Percentiles rank a stretch among this genome's conserved stretches.
phyloP scores from a whole-genome alignment of 2,329 filamentous ascomycete genomes.

The Diaporthe batatas region DNA sequence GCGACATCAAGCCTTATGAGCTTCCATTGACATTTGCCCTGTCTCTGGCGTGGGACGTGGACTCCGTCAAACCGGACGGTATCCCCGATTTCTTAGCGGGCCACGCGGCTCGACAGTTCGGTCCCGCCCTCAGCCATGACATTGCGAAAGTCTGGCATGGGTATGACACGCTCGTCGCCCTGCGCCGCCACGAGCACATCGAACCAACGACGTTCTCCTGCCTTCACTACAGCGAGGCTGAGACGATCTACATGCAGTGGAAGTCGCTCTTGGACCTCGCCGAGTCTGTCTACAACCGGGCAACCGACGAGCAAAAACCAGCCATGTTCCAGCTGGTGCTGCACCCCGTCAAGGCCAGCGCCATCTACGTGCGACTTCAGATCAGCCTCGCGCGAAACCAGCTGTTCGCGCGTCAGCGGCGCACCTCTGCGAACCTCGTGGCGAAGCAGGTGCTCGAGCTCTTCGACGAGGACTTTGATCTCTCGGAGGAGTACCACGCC shows the following conservation, averaged over 20 bases:
- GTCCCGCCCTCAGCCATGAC: constrained; percentile 52
- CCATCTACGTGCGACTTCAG: constrained; percentile 65
- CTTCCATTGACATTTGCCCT: constrained; percentile 69
- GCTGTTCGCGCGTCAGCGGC: constrained; percentile 67
- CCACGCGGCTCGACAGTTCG: constrained; percentile 50
- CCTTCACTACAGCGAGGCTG: constrained; percentile 72
- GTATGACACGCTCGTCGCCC: constrained; percentile 62
- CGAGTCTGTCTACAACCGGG: constrained; percentile 57
- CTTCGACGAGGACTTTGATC: constrained; percentile 64
- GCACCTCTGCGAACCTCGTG: constrained; percentile 66
- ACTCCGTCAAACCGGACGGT: constrained; percentile 59
- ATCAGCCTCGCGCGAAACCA: constrained; percentile 63
- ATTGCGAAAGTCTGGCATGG: constrained; percentile 65
- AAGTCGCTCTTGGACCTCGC: constrained; percentile 59
- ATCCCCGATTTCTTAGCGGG: constrained; percentile 61
- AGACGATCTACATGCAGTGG: constrained; percentile 67
- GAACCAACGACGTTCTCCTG: constrained; percentile 68
- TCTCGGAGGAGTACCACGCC: constrained; percentile 65
- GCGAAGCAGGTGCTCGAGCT: constrained; percentile 60
- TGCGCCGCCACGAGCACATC: constrained; percentile 72
- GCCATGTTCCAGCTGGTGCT: constrained; percentile 73
- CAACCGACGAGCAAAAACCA: constrained; percentile 59
- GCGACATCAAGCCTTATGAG: constrained; percentile 73
- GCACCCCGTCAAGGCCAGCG: constrained; percentile 70
- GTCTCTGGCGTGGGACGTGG: constrained; percentile 69